Conservation (phyloP, 2,329 filamentous ascomycete species). For the Dactylellina parvicollis region DNA sequence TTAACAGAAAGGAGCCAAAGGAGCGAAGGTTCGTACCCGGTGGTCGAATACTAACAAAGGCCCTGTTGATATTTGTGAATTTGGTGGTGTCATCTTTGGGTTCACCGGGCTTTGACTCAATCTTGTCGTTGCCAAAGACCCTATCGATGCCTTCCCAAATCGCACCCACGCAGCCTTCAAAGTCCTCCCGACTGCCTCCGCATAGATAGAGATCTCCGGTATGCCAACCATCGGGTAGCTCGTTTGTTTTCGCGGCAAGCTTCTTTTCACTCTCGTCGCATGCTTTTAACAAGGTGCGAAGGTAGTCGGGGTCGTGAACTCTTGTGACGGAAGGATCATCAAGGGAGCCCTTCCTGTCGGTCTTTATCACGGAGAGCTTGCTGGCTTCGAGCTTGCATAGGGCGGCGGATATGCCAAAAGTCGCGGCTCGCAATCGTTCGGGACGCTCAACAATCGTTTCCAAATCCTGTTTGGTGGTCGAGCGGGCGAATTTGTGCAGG, state of each 20-base stretch:
- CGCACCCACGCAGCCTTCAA: constrained; percentile 90
- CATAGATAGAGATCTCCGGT: constrained; percentile 92
- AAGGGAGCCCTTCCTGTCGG: constrained; percentile 75
- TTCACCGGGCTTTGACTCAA: constrained; percentile 13
- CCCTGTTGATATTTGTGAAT: constrained; percentile 72
- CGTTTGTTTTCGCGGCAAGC: constrained; percentile 68
- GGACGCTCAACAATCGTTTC: constrained; percentile 90
- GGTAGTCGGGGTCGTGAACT: constrained; percentile 75
- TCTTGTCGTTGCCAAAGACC: constrained; percentile 71
- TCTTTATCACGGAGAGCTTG: constrained; percentile 74
- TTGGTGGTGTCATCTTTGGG: constrained; percentile 36
- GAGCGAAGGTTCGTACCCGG: constrained; percentile 64
- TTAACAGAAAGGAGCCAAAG: neutral
- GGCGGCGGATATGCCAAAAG: constrained; percentile 82
- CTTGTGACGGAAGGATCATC: constrained; percentile 82
- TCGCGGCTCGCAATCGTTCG: constrained; percentile 84
- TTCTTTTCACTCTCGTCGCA: constrained; percentile 82
- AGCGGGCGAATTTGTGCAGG: constrained; percentile 88
- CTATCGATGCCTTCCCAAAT: constrained; percentile 92
- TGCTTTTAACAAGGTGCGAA: constrained; percentile 73
- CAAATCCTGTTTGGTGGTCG: constrained; percentile 78
- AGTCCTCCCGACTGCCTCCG: constrained; percentile 81
- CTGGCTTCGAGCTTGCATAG: constrained; percentile 84
- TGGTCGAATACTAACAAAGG: constrained; percentile 91
- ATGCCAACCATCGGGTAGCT: constrained; percentile 72